Conservation (phyloP, 805 yeast species). For the Nakazawaea peltata region DNA sequence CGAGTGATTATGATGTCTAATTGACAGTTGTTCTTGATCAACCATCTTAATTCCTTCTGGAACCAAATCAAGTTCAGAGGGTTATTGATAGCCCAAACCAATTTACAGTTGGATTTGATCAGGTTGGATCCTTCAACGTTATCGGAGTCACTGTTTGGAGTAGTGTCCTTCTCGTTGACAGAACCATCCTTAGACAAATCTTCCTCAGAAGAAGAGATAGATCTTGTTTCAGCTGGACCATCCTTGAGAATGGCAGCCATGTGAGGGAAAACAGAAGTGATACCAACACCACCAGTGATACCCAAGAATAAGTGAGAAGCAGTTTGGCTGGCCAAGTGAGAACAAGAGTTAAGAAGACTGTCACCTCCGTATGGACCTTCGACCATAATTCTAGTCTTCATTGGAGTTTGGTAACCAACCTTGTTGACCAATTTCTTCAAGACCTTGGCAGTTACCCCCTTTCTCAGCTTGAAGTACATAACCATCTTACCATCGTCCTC, state of each 20-base stretch:
- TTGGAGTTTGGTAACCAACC: conserved; percentile 9
- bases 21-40: conserved; percentile 6
- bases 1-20: conserved; percentile 11
- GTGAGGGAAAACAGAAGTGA: conserved; percentile 14
- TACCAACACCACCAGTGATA: conserved; percentile 18
- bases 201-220: not conserved
- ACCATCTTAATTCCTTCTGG: conserved; percentile 10
- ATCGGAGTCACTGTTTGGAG: too few species aligned
- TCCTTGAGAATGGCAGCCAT: conserved; percentile 15
- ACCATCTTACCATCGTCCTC: conserved; percentile 20
- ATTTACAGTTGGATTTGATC: too few species aligned
- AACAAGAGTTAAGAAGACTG: not conserved
- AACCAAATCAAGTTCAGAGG: conserved; percentile 10
- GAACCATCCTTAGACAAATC: conserved; percentile 5
- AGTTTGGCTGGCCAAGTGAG: not conserved
- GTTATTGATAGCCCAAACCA: conserved; percentile 16
- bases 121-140: not conserved
- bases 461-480: conserved; percentile 37
- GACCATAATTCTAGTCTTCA: conserved; percentile 28
- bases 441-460: conserved; percentile 38
- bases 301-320: conserved; percentile 21
- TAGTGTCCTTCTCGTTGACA: not conserved
- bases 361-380: conserved; percentile 65
- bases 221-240: conserved; percentile 3
- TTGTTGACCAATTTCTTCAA: conserved; percentile 12